Evolutionary conservation across 441 rosid species (phyloP).

Genomic region (Gossypium schwendimanii): DNA sequence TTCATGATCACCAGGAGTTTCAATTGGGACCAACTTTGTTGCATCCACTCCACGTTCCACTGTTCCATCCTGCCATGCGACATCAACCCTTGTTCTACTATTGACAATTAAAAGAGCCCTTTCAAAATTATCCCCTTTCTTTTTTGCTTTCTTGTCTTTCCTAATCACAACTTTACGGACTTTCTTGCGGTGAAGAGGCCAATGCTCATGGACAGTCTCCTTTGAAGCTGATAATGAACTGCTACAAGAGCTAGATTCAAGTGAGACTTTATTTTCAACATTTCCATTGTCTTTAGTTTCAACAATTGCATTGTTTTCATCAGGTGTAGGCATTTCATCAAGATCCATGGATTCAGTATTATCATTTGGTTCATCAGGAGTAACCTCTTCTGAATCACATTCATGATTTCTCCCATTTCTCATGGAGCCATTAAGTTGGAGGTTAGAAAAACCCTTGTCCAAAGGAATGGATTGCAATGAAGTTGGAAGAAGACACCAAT

Average conservation of each 20-base stretch:
- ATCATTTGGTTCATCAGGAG: constrained; percentile 39
- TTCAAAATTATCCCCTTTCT: constrained; percentile 86
- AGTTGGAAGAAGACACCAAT: constrained; percentile 78
- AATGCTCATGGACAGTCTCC: constrained; percentile 60
- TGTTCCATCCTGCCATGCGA: constrained; percentile 91
- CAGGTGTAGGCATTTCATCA: constrained; percentile 27
- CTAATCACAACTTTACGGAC: constrained; percentile 71
- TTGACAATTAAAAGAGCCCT: constrained; percentile 64
- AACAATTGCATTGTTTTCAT: constrained; percentile 20
- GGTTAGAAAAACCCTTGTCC: constrained; percentile 45
- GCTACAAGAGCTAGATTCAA: constrained; percentile 44
- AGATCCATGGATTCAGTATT: constrained; percentile 32
- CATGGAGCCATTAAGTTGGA: constrained; percentile 42
- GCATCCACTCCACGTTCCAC: constrained; percentile 46
- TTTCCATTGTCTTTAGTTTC: constrained; percentile 20
- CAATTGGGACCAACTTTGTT: constrained; percentile 68
- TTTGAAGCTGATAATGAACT: constrained; percentile 45
- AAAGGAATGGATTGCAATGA: constrained; percentile 30
- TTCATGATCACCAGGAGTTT: constrained; percentile 97
- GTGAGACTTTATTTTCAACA: constrained; percentile 25
- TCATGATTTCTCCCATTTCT: constrained; percentile 29
- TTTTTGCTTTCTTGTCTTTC: constrained; percentile 74
- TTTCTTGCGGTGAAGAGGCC: constrained; percentile 89
- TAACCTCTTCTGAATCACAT: constrained; percentile 40
- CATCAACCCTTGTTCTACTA: constrained; percentile 66